Evolutionary conservation across 2,329 filamentous ascomycete species (phyloP), one percentile per base, ranked within the genome.

Genomic region (Colletotrichum scovillei): DNA sequence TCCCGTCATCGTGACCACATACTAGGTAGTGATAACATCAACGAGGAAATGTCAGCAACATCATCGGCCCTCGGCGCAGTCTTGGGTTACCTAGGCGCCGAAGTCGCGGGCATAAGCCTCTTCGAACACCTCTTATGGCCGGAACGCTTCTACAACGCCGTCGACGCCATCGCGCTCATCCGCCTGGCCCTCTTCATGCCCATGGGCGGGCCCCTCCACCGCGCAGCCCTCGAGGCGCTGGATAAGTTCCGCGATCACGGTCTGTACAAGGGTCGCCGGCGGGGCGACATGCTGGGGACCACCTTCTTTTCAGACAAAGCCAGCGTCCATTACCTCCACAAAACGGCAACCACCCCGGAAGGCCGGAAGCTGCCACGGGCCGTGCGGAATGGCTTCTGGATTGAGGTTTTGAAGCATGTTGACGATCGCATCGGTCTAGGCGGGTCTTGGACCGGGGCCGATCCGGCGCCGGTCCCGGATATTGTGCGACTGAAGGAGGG

Each of bases 111-210:
- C 19, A 66, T 53, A 1, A 42, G 58, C n/a, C 46, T 68, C 26
- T 77, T 77, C 35, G 76, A 77, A 28, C 63, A 67, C 4, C 65
- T 77, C 8, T 65, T 78, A 6, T 77, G 76, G 76, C 76, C 76
- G 5, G 68, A 76, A 63, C 73, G 76, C 26, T 76, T 73, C 49
- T 73, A 72, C 30, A 73, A 74, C 53, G 58, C 64, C 35, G 56
- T 76, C 28, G 49, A 11, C 5, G 42, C 53, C 19, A 46, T 30
- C 6, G 64, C 60, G 46, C 11, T 76, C 11, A 24, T 72, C 19
- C 35, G 67, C 42, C 53, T 67, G 42, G 72, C 69, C 26, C 55
- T 76, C 7, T 53, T 77, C n/a, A 72, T 63, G 56, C 73, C 76
- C 5, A 76, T 77, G 75, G 76, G 76, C 26, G 76, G 76, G 3